Evolutionary conservation across 345 rosid genomes (phyloP).

Genomic region (Ceriops zippeliana): DNA sequence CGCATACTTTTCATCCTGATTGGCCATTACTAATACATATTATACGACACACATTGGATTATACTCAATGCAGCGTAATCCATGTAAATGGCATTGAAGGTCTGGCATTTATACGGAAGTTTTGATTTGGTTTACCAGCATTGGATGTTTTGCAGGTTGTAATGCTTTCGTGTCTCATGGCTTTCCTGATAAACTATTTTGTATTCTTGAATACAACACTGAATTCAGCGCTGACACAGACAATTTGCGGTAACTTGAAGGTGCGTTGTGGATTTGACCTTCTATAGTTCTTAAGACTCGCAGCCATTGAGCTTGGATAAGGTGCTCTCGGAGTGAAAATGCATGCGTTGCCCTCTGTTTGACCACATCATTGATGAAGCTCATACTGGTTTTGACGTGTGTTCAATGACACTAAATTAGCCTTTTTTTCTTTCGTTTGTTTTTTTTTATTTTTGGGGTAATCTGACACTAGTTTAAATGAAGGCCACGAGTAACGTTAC

Average conservation of each 20-base stretch:
- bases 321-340: too few relatives aligned
- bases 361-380: too few relatives aligned
- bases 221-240: conserved; percentile 27
- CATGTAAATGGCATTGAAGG: neutral
- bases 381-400: too few relatives aligned
- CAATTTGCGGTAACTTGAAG: conserved; percentile 30
- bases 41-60: too few relatives aligned
- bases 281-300: neutral
- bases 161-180: conserved; percentile 26
- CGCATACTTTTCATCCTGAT: neutral
- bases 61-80: neutral
- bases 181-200: conserved; percentile 28
- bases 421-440: too few relatives aligned
- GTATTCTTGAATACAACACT: conserved; percentile 28
- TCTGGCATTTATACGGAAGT: neutral
- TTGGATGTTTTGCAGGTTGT: conserved; percentile 18
- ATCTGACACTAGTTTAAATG: too few relatives aligned
- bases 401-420: too few relatives aligned
- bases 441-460: too few relatives aligned
- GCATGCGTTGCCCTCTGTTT: too few relatives aligned
- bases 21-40: too few relatives aligned
- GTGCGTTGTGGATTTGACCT: conserved; percentile 3
- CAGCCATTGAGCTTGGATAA: neutral
- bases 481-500: too few relatives aligned
- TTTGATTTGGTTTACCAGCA: neutral